Conservation (phyloP, 306 rosid genomes). For the Crotalaria pallida region DNA sequence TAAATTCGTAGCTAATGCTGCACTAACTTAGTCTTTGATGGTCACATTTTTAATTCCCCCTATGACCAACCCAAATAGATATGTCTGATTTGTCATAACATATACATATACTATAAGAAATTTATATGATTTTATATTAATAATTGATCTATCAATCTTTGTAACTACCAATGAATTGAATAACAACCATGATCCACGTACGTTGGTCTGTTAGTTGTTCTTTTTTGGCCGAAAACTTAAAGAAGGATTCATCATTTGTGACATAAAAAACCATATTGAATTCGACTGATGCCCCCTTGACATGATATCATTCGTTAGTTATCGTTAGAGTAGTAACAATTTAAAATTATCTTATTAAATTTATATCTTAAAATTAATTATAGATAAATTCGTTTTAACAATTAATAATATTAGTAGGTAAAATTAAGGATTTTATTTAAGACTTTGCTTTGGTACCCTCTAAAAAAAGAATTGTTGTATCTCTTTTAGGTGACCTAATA, state of each 20-base stretch:
- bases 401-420: background rate
- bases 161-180: background rate
- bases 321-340: background rate
- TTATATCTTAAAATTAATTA: too few relatives aligned
- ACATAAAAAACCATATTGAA: background rate
- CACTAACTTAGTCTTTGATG: slow-evolving; percentile 28
- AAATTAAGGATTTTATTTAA: background rate
- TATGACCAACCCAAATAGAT: background rate
- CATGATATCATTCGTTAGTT: background rate
- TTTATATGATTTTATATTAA: background rate
- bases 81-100: background rate
- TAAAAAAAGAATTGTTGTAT: too few relatives aligned
- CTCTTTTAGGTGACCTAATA: too few relatives aligned
- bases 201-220: background rate
- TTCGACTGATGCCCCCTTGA: background rate
- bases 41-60: slow-evolving; percentile 14
- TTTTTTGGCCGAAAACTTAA: background rate
- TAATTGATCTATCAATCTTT: background rate
- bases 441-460: too few relatives aligned
- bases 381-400: background rate
- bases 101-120: background rate
- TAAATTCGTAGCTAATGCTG: slow-evolving; percentile 9
- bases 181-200: background rate
- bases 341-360: too few relatives aligned
- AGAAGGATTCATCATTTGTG: background rate